Base-by-base conservation (phyloP, 202 grass and related monocot genomes). In the Carex sylvatica region DNA sequence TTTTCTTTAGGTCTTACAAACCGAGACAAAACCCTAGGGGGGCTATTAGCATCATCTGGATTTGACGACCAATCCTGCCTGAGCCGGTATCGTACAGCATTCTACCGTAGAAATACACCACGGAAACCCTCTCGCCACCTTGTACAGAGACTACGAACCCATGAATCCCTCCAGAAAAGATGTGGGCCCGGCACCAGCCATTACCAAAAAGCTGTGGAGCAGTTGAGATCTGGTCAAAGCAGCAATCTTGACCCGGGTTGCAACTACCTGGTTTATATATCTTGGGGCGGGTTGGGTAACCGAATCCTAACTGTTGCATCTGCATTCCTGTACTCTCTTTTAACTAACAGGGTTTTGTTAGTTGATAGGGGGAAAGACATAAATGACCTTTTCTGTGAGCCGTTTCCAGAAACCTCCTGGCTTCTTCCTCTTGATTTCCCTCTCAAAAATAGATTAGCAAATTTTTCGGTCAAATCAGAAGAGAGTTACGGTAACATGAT, bases 371-470 rank as follows among this genome's bases (percentile, higher is more conserved):
- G 79, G 38, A 86, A 83, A 70, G 85, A 89, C 66, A 87, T 83
- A 4, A 72, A 78, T 52, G 91, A 99, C 74, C 91, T 99, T 78
- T 92, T 99, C 59, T 99, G 96, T 16, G 93, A 98, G 86, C 96
- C 96, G 8, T 98, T 98, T 84, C 96, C 92, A 12, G 86, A 87
- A 83, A 93, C 89, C 19, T 93, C 96, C 53, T 99, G 96, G 96
- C 61, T 99, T 78, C 47, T 99, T 49, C 96, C 91, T 6, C 19
- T 51, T 26, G 89, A 92, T 90, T 99, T 99, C 42, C 91, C 93
- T 40, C 52, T 93, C 11, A 70, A 83, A 20, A 19, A 70, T 70
- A 80, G 83, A 19, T 88, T 95, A 26, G 80, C 54, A 60, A 95
- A 85, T 62, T 92, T 93, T 81, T 83, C 77, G 9, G 13, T 52